Evolutionary conservation across 306 rosid genomes (phyloP), one percentile per base, ranked within the genome.

Genomic region (Morella rubra): DNA sequence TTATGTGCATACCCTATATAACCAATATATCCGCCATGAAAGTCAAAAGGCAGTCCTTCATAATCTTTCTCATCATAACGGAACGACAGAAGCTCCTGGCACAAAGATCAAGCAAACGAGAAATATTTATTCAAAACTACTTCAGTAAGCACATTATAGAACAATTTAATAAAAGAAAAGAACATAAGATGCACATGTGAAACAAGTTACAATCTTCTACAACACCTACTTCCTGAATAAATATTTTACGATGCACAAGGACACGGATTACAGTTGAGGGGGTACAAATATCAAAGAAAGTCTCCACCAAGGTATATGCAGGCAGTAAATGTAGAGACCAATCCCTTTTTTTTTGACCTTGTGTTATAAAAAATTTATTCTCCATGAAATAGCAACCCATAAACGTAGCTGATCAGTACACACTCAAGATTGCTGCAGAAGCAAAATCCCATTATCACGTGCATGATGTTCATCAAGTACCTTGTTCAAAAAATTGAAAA

Each of bases 21-120:
- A 85, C 99, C 99, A 79, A 96, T 81, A 86, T 85, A 96, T 87
- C 99, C 99, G 58, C 99, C 93, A 68, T 89, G 88, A 77, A 96
- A 96, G 83, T 96, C 98, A 75, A 96, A 96, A 8, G 99, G 99
- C 66, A 96, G 83, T 47, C 88, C 93, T 81, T 90, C 91, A 68
- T 81, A 91, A 78, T 96, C 98, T 67, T 81, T 71, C 81, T 90
- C 85, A 54, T 87, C 89, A 45, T 89, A 89, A 70, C 49, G 79
- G 76, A 91, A 86, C 58, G 91, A 87, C 76, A 72, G 85, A 79
- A 95, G 97, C 85, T 92, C 97, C 97, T 95, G 82, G 82, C 74
- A 73, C 81, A 89, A 74, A 40, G 69, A 80, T 68, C 68, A 82
- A 72, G 79, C 5, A 70, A 74, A 77, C 18, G 74, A 24, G 15